phyloP scores from a whole-genome alignment of 176 grass and related monocot species.

The Tuctoria greenei region DNA sequence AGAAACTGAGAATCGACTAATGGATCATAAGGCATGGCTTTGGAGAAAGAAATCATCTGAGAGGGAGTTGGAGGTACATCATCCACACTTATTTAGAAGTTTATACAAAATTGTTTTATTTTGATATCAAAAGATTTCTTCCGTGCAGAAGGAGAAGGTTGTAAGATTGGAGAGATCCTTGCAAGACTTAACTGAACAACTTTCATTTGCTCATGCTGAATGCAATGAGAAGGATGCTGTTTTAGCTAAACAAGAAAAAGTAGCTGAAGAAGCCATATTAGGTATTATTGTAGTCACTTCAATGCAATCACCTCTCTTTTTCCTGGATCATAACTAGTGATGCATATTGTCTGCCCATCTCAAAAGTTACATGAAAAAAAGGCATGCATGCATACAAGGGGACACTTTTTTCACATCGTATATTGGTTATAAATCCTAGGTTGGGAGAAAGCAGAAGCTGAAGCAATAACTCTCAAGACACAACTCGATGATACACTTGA shows the following conservation, averaged over 20 bases:
- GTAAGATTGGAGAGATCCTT: constrained; percentile 66
- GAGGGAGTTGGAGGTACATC: constrained; percentile 45
- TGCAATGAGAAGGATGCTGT: constrained; percentile 68
- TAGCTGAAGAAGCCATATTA: constrained; percentile 95
- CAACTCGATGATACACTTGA: constrained; percentile 61
- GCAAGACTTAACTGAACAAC: constrained; percentile 62
- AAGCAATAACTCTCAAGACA: constrained; percentile 66
- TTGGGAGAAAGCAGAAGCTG: constrained; percentile 88
- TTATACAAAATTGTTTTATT: constrained; percentile 1
- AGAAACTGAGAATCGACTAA: constrained; percentile 20
- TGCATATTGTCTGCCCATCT: background rate
- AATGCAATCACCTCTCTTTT: background rate
- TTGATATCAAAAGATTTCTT: constrained; percentile 12
- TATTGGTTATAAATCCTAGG: constrained; percentile 45
- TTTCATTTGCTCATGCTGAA: constrained; percentile 64
- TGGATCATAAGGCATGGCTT: constrained; percentile 93
- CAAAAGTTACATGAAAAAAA: constrained; percentile 10
- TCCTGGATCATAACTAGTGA: constrained; percentile 14
- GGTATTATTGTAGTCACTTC: constrained; percentile 46
- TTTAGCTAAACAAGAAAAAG: constrained; percentile 76
- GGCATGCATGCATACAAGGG: background rate
- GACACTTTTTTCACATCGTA: background rate
- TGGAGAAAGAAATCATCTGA: constrained; percentile 81
- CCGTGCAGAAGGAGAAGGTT: constrained; percentile 63
- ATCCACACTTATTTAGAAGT: background rate